phyloP scores from a whole-genome alignment of 2,329 filamentous ascomycete species.

The Anisogramma anomala region DNA sequence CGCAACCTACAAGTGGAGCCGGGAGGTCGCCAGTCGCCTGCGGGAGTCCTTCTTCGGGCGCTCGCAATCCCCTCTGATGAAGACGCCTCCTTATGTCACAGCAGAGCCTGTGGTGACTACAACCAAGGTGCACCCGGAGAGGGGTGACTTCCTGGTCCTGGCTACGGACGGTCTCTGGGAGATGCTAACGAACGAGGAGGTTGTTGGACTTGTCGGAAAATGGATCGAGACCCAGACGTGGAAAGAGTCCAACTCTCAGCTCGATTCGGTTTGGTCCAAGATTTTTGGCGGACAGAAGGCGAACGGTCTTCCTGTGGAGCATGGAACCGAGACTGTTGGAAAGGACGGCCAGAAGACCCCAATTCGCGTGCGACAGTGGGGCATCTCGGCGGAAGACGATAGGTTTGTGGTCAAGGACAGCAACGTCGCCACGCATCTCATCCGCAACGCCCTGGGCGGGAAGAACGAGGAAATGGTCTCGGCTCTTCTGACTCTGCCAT shows the following conservation, averaged over 20 bases:
- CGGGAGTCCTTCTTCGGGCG: slow-evolving; percentile 81
- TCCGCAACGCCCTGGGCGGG: slow-evolving; percentile 88
- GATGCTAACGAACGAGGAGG: slow-evolving; percentile 97
- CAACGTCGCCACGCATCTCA: slow-evolving; percentile 90
- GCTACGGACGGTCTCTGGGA: slow-evolving; percentile 97
- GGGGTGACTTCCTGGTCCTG: slow-evolving; percentile 90
- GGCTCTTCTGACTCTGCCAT: slow-evolving; percentile 79
- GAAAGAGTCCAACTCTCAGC: slow-evolving; percentile 46
- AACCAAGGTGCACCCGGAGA: slow-evolving; percentile 77
- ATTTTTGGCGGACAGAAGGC: slow-evolving; percentile 44
- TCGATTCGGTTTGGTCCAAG: slow-evolving; percentile 58
- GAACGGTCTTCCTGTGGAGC: slow-evolving; percentile 62
- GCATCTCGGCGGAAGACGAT: slow-evolving; percentile 59
- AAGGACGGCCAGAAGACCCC: slow-evolving; percentile 70
- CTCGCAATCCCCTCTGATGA: slow-evolving; percentile 62
- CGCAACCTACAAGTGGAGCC: slow-evolving; percentile 91
- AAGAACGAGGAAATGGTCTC: slow-evolving; percentile 90
- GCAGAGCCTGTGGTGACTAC: slow-evolving; percentile 92
- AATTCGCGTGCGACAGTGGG: slow-evolving; percentile 85
- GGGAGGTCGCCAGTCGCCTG: slow-evolving; percentile 71
- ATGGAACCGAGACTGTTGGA: slow-evolving; percentile 32
- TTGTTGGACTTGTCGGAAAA: slow-evolving; percentile 88
- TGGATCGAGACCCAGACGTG: slow-evolving; percentile 75
- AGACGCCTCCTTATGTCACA: slow-evolving; percentile 92
- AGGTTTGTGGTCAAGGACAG: slow-evolving; percentile 92